These are phyloP conservation scores for Casuarina cunninghamiana DNA, from an alignment of 306 rosid species.

Conservation along the genomic window DNA sequence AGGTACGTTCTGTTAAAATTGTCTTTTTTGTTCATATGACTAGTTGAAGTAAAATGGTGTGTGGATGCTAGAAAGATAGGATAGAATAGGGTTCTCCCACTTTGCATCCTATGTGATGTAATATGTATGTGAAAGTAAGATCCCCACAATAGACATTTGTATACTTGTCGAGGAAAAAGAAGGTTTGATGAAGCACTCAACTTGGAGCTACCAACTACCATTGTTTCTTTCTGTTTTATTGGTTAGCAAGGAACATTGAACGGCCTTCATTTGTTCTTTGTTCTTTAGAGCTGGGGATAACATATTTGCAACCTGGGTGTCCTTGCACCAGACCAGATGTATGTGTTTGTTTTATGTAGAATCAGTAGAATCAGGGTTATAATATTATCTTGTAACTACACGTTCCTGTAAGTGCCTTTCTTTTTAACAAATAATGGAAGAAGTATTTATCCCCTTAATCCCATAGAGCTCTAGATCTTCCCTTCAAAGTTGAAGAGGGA, in stretches of 20 bases:
- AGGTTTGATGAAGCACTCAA: neutral
- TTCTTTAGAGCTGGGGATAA: neutral
- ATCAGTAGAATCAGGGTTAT: neutral
- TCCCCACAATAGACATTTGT: neutral
- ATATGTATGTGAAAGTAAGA: neutral
- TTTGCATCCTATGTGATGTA: neutral
- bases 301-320: neutral
- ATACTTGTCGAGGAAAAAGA: neutral
- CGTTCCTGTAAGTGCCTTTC: neutral
- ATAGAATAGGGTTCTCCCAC: neutral
- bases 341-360: neutral
- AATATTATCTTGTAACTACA: neutral
- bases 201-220: neutral
- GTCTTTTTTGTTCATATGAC: neutral
- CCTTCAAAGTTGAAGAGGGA: neutral
- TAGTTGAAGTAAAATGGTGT: neutral
- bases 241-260: neutral
- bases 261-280: neutral
- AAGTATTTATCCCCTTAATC: neutral
- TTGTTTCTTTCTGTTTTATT: neutral
- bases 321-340: neutral
- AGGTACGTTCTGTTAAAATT: conserved; percentile 49
- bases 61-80: too few relatives aligned
- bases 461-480: neutral
- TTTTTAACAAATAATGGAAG: neutral